Percentiles rank a stretch among this genome's conserved stretches.
phyloP scores from a whole-genome alignment of 106 monocot genomes.

The Iris macrosiphon region DNA sequence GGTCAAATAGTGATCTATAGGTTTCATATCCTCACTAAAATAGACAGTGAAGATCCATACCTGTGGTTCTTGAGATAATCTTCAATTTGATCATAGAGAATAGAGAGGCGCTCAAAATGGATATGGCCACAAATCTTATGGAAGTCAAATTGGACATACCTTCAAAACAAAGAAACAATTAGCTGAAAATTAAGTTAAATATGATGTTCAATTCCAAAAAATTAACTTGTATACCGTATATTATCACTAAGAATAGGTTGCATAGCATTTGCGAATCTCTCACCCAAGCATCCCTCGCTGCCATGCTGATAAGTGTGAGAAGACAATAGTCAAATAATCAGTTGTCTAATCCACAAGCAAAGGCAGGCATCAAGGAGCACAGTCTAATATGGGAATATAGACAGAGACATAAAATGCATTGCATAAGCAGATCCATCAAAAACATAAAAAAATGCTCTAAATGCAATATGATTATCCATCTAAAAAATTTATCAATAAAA shows the following conservation, averaged over 20 bases:
- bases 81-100: conserved; percentile 73
- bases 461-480: no score
- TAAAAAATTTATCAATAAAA: no score
- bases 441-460: no score
- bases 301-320: conserved; percentile 52
- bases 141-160: conserved; percentile 94
- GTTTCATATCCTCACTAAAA: no score
- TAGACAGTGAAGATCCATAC: no score
- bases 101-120: conserved; percentile 86
- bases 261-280: conserved; percentile 57
- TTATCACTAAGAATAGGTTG: conserved; percentile 58
- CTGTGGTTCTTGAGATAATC: conserved; percentile 50
- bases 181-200: neutral
- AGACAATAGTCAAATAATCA: neutral
- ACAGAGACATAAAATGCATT: no score
- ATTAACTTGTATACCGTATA: conserved; percentile 34
- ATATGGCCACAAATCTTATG: conserved; percentile 81
- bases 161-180: conserved; percentile 17
- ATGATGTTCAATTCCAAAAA: neutral
- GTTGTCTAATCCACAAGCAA: neutral
- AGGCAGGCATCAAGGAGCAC: neutral
- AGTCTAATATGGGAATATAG: neutral
- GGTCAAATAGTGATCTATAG: no score
- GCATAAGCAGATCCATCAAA: no score
- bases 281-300: conserved; percentile 62